Evolutionary conservation across 257 asterid species (phyloP), one percentile per base, ranked within the genome.

Genomic region (Striga asiatica): DNA sequence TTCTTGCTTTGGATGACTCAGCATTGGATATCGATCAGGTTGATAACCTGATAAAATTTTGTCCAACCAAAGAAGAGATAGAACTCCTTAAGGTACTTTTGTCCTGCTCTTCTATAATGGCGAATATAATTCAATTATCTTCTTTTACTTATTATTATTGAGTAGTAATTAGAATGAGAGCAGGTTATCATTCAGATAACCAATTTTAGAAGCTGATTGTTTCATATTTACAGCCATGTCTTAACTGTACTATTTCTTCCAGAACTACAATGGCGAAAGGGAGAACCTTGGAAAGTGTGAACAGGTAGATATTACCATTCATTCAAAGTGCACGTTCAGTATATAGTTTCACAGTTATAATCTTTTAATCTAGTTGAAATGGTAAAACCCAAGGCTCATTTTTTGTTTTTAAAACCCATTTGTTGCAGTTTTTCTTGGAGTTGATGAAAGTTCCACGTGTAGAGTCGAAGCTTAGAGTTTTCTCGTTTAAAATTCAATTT

Each of bases 211-310:
- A n/a, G 38, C 17, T 4, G n/a, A 2, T 57, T 39, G 9, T 35
- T 24, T 18, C 46, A 35, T 28, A 56, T 46, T 16, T 53, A 32
- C 46, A 29, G 39, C 21, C 71, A 14, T 21, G 19, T 53, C 32
- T 10, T 65, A 39, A 61, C 55, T 13, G 28, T 21, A 9, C 23
- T 57, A 14, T 41, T 50, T 61, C 58, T 73, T 74, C 27, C 85
- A 88, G 97, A 79, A 74, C 66, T 88, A 82, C 75, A 77, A 68
- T 1, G 92, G 83, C 23, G 94, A 82, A 74, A 71, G 65, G 66
- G 94, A 82, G 62, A 85, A 72, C 64, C 81, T 88, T 24, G 97
- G 97, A 68, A 88, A 76, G 70, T 88, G 97, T 39, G 97, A 88
- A 58, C 92, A 81, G 94, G 96, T 81, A 34, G 38, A 64, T 14